These are phyloP conservation scores for Erythrophleum fordii DNA, from an alignment of 306 rosid species.

Conservation along the genomic window DNA sequence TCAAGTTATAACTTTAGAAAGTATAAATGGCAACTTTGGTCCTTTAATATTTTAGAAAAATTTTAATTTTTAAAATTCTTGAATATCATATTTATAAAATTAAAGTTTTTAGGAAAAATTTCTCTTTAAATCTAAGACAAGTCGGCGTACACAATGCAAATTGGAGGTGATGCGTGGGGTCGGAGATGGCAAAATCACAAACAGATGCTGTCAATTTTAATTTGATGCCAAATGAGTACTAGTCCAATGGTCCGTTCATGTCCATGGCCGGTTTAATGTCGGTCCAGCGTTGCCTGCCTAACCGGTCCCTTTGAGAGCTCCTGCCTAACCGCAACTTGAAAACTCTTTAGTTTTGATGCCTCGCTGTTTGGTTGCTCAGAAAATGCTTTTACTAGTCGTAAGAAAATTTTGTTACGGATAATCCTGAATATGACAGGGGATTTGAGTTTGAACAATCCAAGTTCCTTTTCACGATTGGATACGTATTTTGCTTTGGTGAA, in stretches of 20 bases:
- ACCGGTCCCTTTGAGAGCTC: conserved; percentile 12
- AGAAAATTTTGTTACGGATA: not conserved
- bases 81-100: no score
- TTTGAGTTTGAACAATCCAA: not conserved
- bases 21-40: no score
- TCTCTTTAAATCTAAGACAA: no score
- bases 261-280: conserved; percentile 24
- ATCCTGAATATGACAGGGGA: conserved; percentile 23
- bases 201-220: not conserved
- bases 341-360: not conserved
- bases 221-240: not conserved
- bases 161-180: not conserved
- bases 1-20: no score
- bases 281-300: not conserved
- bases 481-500: not conserved
- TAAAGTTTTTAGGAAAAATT: no score
- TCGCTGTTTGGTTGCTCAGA: not conserved
- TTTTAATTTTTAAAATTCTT: no score
- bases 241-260: not conserved
- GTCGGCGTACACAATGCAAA: not conserved
- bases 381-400: not conserved
- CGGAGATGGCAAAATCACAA: not conserved
- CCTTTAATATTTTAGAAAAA: no score
- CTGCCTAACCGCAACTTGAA: conserved; percentile 14
- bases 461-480: conserved; percentile 7